Evolutionary conservation across 768 basidiomycete genomes (phyloP), one percentile per base, ranked within the genome.

Genomic region (Hericium rajendrae): DNA sequence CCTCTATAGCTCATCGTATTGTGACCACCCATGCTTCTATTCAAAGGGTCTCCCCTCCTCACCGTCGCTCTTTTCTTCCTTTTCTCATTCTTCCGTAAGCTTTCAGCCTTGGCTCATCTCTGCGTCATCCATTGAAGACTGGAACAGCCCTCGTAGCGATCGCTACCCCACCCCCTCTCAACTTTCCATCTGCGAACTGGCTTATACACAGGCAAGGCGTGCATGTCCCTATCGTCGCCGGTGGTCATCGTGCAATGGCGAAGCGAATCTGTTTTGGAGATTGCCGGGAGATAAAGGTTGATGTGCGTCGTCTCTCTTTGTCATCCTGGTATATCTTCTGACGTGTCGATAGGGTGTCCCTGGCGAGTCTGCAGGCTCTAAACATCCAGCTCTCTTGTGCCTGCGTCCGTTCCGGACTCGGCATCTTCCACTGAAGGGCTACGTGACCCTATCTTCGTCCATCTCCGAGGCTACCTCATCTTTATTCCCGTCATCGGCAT

Each of bases 51-150:
- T 0, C 6, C 20, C 43, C 15, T n/a, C 43, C 43, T 46, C 43
- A 18, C 43, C 20, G 43, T 18, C 43, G 43, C 43, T 46, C 43
- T 46, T 46, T 46, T 46, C 43, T 46, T 46, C 43, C 8, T 5
- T 46, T 20, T 46, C n/a, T 46, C 43, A 13, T 20, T 56, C 48
- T 46, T 40, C 55, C 38, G 62, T 64, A 15, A 53, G 60, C 15
- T 15, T 10, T 18, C 26, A 41, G 8, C 15, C 13, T n/a, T 46
- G 48, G 13, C 22, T 18, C 22, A 43, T 39, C 24, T 20, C 39
- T 32, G 32, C 32, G 9, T 32, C 32, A 32, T 32, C 32, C 32
- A 32, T 2, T 32, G 32, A 32, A 32, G 6, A 32, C 32, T 10
- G 9, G 32, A 2, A 32, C 43, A 46, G 43, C 16, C 43, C 43